Evolutionary conservation across 768 basidiomycete species (phyloP).

Genomic region (Panellus pusillus): DNA sequence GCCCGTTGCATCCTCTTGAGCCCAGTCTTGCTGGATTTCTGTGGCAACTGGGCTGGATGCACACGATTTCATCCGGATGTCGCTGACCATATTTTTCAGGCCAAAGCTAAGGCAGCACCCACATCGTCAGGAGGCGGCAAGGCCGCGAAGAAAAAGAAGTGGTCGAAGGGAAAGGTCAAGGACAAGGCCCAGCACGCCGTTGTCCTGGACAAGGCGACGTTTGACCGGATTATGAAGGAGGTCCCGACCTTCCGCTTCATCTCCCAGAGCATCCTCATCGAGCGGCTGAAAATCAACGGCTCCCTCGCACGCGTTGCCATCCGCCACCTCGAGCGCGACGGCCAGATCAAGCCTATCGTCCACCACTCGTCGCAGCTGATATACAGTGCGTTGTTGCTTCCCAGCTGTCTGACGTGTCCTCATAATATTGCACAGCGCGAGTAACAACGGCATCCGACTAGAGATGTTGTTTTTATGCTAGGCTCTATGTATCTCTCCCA

Average conservation of each 20-base stretch:
- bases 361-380: conserved; percentile 94
- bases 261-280: conserved; percentile 96
- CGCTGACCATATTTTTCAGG: conserved; percentile 34
- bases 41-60: conserved; percentile 9
- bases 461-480: conserved; percentile 29
- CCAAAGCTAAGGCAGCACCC: conserved; percentile 82
- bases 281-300: conserved; percentile 96
- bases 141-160: conserved; percentile 99
- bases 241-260: conserved; percentile 99
- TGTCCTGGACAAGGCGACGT: conserved; percentile 89
- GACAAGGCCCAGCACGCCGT: conserved; percentile 99
- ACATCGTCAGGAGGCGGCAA: conserved; percentile 76
- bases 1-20: neutral
- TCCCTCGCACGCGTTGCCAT: conserved; percentile 91
- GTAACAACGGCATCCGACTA: conserved; percentile 51
- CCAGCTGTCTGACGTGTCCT: neutral
- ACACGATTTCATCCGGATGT: conserved; percentile 1
- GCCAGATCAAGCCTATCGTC: conserved; percentile 92
- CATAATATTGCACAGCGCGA: conserved; percentile 38
- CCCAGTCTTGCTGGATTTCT: neutral
- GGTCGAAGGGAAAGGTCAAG: conserved; percentile 99
- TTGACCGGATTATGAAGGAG: conserved; percentile 95
- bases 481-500: conserved; percentile 31
- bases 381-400: conserved; percentile 74
- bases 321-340: conserved; percentile 89